These are phyloP conservation scores for Bryoerythrophyllum caledonicum DNA, from an alignment of 225 moss, liverwort and hornwort species.

Conservation along the genomic window DNA sequence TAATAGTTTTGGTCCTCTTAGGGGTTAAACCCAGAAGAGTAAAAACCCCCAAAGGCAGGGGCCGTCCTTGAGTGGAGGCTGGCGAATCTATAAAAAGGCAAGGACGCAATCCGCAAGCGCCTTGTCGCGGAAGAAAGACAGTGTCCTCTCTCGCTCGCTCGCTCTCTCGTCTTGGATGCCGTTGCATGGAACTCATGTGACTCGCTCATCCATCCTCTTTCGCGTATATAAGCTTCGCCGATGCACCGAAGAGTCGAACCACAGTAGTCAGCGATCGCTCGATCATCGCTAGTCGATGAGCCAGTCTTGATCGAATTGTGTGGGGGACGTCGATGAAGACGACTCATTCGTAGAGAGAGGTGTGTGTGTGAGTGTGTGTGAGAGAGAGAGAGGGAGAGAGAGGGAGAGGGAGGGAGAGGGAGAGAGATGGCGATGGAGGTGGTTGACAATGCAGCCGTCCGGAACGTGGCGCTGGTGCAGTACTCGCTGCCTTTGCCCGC, in stretches of 20 bases:
- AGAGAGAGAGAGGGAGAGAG: not conserved
- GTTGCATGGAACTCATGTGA: conserved; percentile 23
- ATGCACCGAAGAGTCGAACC: no score
- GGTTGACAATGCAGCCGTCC: conserved; percentile 32
- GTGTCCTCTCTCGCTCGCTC: no score
- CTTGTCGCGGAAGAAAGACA: not conserved
- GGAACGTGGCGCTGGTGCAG: conserved; percentile 41
- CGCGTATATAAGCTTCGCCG: no score
- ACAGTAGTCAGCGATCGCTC: not conserved
- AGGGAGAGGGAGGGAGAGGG: no score
- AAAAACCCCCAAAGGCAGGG: no score
- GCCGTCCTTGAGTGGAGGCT: no score
- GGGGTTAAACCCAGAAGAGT: no score
- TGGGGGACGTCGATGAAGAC: not conserved
- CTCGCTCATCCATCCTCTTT: not conserved
- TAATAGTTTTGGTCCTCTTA: no score
- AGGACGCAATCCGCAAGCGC: conserved; percentile 19
- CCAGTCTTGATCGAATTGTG: not conserved
- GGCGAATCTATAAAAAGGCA: conserved; percentile 40
- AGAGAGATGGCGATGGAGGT: conserved; percentile 44
- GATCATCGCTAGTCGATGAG: not conserved
- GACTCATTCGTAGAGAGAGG: no score
- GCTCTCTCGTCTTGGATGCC: conserved; percentile 5
- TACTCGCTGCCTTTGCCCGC: conserved; percentile 35
- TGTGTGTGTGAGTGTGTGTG: not conserved